Base-by-base conservation (phyloP, 176 grass and related monocot species). In the Ensete ventricosum region DNA sequence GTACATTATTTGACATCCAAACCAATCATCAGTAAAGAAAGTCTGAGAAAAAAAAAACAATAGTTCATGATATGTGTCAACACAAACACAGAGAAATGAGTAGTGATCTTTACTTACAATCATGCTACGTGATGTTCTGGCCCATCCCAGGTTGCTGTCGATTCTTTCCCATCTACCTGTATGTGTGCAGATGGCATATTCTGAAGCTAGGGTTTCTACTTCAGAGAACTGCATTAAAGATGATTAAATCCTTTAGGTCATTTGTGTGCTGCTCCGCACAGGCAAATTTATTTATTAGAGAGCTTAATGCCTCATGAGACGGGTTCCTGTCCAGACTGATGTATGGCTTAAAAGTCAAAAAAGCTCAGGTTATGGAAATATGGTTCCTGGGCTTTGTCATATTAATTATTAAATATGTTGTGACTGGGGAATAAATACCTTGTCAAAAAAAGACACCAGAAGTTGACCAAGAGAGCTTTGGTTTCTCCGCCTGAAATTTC, bases 401-500 rank as follows among this genome's bases (percentile, higher is more conserved):
- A 29, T 29, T 29, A 3, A 29, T 29, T 29, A 29, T 3, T 29
- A 29, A 29, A 29, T 34, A 29, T 34, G 16, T 60, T 60, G n/a
- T 17, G 16, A 21, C 4, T 16, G 65, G 24, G 22, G 22, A 23
- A 23, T 23, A 23, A 50, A 81, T 87, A 98, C 90, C 86, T 93
- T 93, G 7, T 78, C 27, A 62, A 98, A 98, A 76, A 98, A 98
- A 57, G 88, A 82, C 58, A 76, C 25, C 59, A 98, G 75, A 55
- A 93, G 90, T 71, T 71, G 17, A 26, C 77, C 80, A 62, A 93
- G 81, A 78, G 95, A 87, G 77, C 86, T 87, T 72, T 80, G 65
- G 80, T 98, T 98, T 85, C 70, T 85, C 63, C 62, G 62, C 43
- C 52, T 70, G 50, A 79, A 79, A 77, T 63, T 79, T 65, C 78